Conservation (phyloP, 495 filamentous ascomycete species). For the Talaromyces liani region DNA sequence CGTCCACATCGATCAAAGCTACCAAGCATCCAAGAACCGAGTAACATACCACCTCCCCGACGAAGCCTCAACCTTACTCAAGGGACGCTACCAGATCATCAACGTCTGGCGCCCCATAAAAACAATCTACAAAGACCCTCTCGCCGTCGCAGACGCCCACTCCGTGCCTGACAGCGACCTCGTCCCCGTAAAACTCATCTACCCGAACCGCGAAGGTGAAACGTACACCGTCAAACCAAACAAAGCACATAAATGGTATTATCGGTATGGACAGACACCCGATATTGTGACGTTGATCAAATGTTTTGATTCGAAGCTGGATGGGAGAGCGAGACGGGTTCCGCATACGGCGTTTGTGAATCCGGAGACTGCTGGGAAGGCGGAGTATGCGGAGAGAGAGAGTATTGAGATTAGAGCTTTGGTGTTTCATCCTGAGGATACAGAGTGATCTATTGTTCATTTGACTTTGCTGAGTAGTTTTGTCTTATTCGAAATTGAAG, state of each 20-base stretch:
- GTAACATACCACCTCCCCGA: slow-evolving; percentile 55
- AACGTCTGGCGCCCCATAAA: slow-evolving; percentile 75
- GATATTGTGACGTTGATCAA: slow-evolving; percentile 61
- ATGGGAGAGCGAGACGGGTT: slow-evolving; percentile 42
- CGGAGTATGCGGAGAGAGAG: slow-evolving; percentile 36
- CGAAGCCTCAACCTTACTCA: slow-evolving; percentile 52
- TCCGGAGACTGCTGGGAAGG: slow-evolving; percentile 34
- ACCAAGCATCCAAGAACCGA: slow-evolving; percentile 46
- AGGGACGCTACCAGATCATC: slow-evolving; percentile 66
- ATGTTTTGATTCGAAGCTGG: slow-evolving; percentile 61
- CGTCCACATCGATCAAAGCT: slow-evolving; percentile 70
- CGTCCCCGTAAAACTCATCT: slow-evolving; percentile 39
- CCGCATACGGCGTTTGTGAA: slow-evolving; percentile 60
- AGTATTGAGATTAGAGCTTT: slow-evolving; percentile 59
- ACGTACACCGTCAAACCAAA: slow-evolving; percentile 36
- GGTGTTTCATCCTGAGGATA: slow-evolving; percentile 47
- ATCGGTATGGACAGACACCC: slow-evolving; percentile 45
- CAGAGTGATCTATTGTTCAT: slow-evolving; percentile 19
- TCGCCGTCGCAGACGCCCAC: slow-evolving; percentile 51
- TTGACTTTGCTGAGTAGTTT: too few species aligned
- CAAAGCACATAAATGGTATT: slow-evolving; percentile 42
- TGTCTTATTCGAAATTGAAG: background rate
- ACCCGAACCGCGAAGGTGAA: slow-evolving; percentile 41
- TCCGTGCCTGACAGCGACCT: slow-evolving; percentile 39
- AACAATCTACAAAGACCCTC: slow-evolving; percentile 53